A percentile compares a stretch with the other conserved stretches of the same genome.
These are phyloP conservation scores for Zea luxurians DNA, from an alignment of 176 grass and related monocot species.

Conservation along the genomic window DNA sequence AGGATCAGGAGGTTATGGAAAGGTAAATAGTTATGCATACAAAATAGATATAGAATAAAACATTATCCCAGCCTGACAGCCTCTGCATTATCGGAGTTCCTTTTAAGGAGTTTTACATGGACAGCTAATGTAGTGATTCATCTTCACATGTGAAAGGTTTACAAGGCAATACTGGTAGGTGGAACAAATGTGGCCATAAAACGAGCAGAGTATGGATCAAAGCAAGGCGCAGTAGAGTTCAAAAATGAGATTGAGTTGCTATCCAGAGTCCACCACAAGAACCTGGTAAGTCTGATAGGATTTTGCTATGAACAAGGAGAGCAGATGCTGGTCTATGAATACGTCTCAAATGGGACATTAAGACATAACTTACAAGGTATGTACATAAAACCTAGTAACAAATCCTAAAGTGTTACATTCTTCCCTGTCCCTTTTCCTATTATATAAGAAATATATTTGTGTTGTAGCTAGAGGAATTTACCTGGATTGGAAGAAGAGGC, in stretches of 20 bases:
- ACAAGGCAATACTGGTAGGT: constrained; percentile 66
- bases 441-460: constrained; percentile 16
- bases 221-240: constrained; percentile 82
- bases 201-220: constrained; percentile 74
- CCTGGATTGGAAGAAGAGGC: constrained; percentile 76
- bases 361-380: constrained; percentile 73
- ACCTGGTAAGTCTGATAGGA: constrained; percentile 75
- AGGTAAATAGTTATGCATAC: constrained; percentile 48
- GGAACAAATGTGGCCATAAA: constrained; percentile 73
- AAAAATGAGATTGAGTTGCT: constrained; percentile 93
- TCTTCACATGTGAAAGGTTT: constrained; percentile 56
- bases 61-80: neutral
- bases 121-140: constrained; percentile 16
- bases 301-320: constrained; percentile 91
- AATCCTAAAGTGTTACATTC: neutral
- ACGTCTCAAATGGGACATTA: constrained; percentile 69
- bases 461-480: constrained; percentile 52
- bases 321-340: constrained; percentile 92
- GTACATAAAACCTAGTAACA: constrained; percentile 17
- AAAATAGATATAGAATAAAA: neutral
- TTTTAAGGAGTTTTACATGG: neutral
- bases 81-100: neutral
- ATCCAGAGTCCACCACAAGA: constrained; percentile 90
- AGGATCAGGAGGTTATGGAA: constrained; percentile 83
- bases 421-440: neutral